phyloP scores from a whole-genome alignment of 1,284 basidiomycete species.

The Ganoderma leucocontextum region DNA sequence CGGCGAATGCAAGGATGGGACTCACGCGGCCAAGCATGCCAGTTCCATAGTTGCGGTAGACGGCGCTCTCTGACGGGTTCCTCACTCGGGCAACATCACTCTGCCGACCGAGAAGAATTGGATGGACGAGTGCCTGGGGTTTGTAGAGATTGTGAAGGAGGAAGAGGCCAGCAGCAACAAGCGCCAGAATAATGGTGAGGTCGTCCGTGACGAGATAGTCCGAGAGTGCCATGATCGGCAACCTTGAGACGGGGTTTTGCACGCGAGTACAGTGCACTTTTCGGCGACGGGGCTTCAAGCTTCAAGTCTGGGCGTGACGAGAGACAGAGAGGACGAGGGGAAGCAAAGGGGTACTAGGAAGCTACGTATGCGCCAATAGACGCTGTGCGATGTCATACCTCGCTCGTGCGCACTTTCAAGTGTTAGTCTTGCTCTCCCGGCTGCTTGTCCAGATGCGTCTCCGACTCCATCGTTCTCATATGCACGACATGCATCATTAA shows the following conservation, averaged over 20 bases:
- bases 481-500: not conserved
- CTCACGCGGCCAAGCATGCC: slow-evolving; percentile 79
- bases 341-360: not conserved
- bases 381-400: slow-evolving; percentile 8
- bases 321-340: not conserved
- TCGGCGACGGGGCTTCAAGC: not conserved
- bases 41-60: slow-evolving; percentile 85
- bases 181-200: slow-evolving; percentile 75
- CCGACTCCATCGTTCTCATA: not conserved
- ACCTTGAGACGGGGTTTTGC: not conserved
- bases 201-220: slow-evolving; percentile 78
- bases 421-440: not conserved
- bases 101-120: slow-evolving; percentile 82
- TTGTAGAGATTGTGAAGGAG: slow-evolving; percentile 79
- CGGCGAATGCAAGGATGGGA: slow-evolving; percentile 20
- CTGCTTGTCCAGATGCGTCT: not conserved
- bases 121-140: slow-evolving; percentile 82
- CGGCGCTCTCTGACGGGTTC: slow-evolving; percentile 76
- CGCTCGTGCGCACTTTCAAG: slow-evolving; percentile 1
- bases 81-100: slow-evolving; percentile 83
- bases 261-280: not conserved
- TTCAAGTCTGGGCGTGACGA: not conserved
- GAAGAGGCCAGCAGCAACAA: slow-evolving; percentile 77
- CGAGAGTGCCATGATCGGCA: slow-evolving; percentile 47
- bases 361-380: slow-evolving; percentile 12